Conservation (phyloP, 352 stramenopile species). For the Phytopythium sindhum region DNA sequence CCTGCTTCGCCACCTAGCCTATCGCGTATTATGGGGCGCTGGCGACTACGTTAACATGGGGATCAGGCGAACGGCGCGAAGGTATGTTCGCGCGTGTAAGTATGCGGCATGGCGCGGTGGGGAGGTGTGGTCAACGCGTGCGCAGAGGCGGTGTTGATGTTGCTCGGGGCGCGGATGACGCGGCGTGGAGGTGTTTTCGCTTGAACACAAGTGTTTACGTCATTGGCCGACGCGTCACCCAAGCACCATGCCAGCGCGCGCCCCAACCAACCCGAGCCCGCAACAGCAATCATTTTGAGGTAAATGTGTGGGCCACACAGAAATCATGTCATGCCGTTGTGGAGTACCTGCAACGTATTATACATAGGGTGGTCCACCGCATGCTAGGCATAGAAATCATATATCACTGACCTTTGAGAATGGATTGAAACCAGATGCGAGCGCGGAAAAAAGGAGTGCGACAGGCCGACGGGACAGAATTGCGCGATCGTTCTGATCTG, state of each 20-base stretch:
- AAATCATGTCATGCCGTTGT: not conserved
- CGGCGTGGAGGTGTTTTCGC: slow-evolving; percentile 18
- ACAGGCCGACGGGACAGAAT: not conserved
- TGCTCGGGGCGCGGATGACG: not conserved
- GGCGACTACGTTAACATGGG: not conserved
- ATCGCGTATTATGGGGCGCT: not conserved
- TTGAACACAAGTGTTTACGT: slow-evolving; percentile 21
- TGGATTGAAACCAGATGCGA: not conserved
- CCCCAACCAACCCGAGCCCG: too few relatives aligned
- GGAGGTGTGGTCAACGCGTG: not conserved
- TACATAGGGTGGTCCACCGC: not conserved
- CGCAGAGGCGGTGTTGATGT: not conserved
- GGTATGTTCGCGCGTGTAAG: not conserved
- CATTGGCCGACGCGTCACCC: slow-evolving; percentile 11
- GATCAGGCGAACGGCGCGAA: not conserved
- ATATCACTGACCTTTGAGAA: not conserved
- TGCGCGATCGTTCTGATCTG: not conserved
- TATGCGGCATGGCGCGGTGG: not conserved
- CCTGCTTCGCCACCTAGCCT: too few relatives aligned
- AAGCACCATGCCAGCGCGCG: not conserved
- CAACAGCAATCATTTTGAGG: too few relatives aligned
- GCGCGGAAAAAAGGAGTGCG: not conserved
- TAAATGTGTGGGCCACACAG: not conserved
- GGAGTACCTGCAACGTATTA: not conserved
- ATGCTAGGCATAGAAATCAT: not conserved